Evolutionary conservation across 768 basidiomycete genomes (phyloP).

Genomic region (Boletellus ananas): DNA sequence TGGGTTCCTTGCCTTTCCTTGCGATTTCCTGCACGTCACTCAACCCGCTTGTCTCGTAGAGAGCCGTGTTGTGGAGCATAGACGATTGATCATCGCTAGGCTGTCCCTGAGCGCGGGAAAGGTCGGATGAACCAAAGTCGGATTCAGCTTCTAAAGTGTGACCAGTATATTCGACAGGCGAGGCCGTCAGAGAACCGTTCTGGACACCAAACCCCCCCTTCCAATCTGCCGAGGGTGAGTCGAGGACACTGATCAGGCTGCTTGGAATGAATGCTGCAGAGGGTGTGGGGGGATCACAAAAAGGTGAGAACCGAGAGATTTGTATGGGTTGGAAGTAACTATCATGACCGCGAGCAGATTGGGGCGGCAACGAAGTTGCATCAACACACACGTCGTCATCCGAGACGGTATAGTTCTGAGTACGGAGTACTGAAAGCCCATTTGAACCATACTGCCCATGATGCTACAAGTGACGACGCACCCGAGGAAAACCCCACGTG

Average conservation of each 20-base stretch:
- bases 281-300: conserved; percentile 39
- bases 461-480: conserved; percentile 22
- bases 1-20: conserved; percentile 21
- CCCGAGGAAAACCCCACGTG: conserved; percentile 32
- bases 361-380: conserved; percentile 12
- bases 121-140: conserved; percentile 48
- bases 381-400: conserved; percentile 35
- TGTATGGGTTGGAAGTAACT: conserved; percentile 16
- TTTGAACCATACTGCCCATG: conserved; percentile 8
- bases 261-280: conserved; percentile 54
- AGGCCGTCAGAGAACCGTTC: conserved; percentile 32
- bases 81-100: conserved; percentile 20
- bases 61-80: conserved; percentile 28
- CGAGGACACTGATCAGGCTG: conserved; percentile 43
- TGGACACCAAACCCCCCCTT: conserved; percentile 25
- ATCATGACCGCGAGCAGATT: conserved; percentile 11
- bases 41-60: conserved; percentile 30
- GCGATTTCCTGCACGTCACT: conserved; percentile 13
- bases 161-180: conserved; percentile 41
- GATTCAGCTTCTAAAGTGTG: conserved; percentile 25
- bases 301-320: conserved; percentile 48
- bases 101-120: conserved; percentile 26
- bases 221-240: conserved; percentile 58
- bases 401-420: conserved; percentile 40
- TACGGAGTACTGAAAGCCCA: conserved; percentile 18